Conservation (phyloP, 352 stramenopile species). For the Pythium vanterpoolii region DNA sequence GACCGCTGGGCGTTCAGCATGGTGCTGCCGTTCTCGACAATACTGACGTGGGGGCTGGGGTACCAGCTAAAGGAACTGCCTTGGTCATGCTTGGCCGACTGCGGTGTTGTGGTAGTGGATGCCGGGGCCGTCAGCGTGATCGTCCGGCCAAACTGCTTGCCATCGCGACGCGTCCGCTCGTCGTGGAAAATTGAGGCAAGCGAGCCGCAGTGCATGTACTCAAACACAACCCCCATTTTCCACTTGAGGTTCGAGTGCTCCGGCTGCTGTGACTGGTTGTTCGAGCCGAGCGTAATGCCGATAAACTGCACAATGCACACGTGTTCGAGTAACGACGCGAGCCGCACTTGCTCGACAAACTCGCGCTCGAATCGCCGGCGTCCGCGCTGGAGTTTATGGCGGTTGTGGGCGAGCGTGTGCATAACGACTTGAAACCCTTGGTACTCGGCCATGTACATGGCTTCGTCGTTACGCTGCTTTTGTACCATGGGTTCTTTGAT, state of each 20-base stretch:
- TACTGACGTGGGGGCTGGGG: constrained; percentile 45
- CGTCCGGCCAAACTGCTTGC: constrained; percentile 38
- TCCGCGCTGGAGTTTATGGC: constrained; percentile 40
- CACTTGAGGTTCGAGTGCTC: constrained; percentile 45
- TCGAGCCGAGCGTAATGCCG: constrained; percentile 58
- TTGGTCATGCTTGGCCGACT: neutral
- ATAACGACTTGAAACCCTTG: constrained; percentile 69
- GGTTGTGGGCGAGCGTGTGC: constrained; percentile 37
- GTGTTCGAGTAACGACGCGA: constrained; percentile 59
- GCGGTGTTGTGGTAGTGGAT: neutral
- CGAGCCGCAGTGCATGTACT: constrained; percentile 72
- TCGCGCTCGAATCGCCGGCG: constrained; percentile 35
- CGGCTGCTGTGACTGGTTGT: constrained; percentile 27
- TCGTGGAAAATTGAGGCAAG: constrained; percentile 54
- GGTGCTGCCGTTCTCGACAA: constrained; percentile 12
- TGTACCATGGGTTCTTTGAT: constrained; percentile 35
- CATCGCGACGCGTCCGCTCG: constrained; percentile 54
- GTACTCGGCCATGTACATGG: constrained; percentile 61
- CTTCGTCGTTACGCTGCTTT: constrained; percentile 14
- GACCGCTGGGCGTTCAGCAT: constrained; percentile 24
- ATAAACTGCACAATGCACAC: constrained; percentile 78
- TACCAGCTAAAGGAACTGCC: constrained; percentile 27
- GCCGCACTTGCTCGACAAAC: constrained; percentile 67
- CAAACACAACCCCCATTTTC: constrained; percentile 69
- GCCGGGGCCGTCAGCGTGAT: too few species aligned